A percentile compares a stretch with the other conserved stretches of the same genome.
phyloP scores from a whole-genome alignment of 495 filamentous ascomycete genomes.

The Trichoderma reesei region DNA sequence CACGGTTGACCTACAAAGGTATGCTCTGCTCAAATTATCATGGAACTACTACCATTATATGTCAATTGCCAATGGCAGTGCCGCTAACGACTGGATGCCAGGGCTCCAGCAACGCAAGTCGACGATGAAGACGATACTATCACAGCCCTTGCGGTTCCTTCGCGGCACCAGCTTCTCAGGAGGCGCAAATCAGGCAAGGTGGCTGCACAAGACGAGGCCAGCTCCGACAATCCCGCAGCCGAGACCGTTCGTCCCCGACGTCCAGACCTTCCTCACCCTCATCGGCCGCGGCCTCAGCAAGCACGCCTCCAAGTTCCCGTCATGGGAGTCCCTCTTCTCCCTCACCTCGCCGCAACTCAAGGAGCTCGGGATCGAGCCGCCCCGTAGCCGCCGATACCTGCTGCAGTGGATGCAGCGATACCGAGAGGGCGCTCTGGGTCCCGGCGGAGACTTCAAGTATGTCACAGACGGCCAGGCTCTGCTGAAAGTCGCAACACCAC shows the following conservation, averaged over 20 bases:
- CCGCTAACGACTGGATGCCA: background rate
- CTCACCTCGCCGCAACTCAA: constrained; percentile 65
- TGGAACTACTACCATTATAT: background rate
- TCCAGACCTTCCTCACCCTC: constrained; percentile 75
- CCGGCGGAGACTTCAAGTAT: constrained; percentile 65
- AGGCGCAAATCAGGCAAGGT: constrained; percentile 17
- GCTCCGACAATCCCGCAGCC: constrained; percentile 50
- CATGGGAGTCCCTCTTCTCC: constrained; percentile 82
- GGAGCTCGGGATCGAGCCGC: constrained; percentile 75
- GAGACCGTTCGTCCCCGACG: constrained; percentile 79
- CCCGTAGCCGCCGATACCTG: constrained; percentile 72
- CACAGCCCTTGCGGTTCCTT: background rate
- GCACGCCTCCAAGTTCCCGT: constrained; percentile 72
- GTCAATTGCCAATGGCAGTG: background rate
- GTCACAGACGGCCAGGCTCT: constrained; percentile 65
- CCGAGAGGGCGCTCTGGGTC: constrained; percentile 59
- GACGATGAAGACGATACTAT: background rate
- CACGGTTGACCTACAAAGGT: too few relatives aligned
- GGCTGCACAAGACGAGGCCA: constrained; percentile 24
- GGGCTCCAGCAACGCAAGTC: background rate
- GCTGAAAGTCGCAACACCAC: constrained; percentile 56
- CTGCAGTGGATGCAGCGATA: constrained; percentile 80
- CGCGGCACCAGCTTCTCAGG: background rate
- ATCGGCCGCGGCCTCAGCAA: constrained; percentile 80
- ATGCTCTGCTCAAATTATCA: background rate